phyloP scores from a whole-genome alignment of 805 yeast species.

The Suhomyces emberorum region DNA sequence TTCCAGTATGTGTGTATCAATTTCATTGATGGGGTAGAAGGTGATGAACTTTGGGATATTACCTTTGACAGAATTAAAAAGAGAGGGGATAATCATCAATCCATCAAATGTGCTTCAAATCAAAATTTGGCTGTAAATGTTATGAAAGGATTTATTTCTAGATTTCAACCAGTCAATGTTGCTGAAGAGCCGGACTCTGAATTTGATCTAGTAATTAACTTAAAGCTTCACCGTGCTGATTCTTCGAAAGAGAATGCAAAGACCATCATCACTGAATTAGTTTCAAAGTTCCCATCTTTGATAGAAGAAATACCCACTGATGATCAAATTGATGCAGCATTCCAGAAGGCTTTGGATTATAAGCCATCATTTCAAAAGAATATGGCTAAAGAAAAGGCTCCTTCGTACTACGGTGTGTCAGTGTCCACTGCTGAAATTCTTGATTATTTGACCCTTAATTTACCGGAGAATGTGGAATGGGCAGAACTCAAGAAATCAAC shows the following conservation, averaged over 20 bases:
- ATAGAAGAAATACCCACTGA: constrained; percentile 22
- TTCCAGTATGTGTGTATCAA: constrained; percentile 66
- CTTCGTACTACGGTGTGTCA: constrained; percentile 46
- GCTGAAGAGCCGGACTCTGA: constrained; percentile 53
- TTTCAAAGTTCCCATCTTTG: constrained; percentile 42
- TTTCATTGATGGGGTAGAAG: constrained; percentile 42
- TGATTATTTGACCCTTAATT: too few species aligned
- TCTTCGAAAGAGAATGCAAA: constrained; percentile 16
- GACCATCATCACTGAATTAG: constrained; percentile 21
- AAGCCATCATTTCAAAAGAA: constrained; percentile 49
- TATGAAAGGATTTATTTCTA: constrained; percentile 67
- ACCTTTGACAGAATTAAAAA: constrained; percentile 57
- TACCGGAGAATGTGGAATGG: constrained; percentile 15
- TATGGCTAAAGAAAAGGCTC: constrained; percentile 16
- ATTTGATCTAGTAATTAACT: constrained; percentile 64
- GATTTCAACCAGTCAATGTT: constrained; percentile 61
- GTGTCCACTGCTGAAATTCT: constrained; percentile 15
- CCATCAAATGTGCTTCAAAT: constrained; percentile 58
- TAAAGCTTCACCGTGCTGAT: constrained; percentile 36
- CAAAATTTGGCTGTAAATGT: constrained; percentile 52
- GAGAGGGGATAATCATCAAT: constrained; percentile 88
- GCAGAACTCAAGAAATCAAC: constrained; percentile 20
- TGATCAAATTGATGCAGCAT: constrained; percentile 43
- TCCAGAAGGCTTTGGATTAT: constrained; percentile 50
- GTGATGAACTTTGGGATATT: constrained; percentile 40